phyloP scores from a whole-genome alignment of 2,329 filamentous ascomycete genomes.

The Ilyonectria mors-panacis region DNA sequence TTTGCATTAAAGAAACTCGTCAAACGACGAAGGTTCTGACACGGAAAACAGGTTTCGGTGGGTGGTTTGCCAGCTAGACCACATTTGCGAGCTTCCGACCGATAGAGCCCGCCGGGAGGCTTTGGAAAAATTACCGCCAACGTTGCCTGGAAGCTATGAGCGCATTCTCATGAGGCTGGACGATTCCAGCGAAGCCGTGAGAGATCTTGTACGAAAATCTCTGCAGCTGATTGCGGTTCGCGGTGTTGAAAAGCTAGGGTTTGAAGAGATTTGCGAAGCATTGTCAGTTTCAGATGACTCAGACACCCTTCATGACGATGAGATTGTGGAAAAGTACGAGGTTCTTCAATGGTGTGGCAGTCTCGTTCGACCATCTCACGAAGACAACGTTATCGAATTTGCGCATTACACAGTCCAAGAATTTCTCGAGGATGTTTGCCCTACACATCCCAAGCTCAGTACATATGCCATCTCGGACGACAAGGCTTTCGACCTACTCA shows the following conservation, averaged over 20 bases:
- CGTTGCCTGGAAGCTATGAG: conserved; percentile 20
- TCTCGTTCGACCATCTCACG: conserved; percentile 3
- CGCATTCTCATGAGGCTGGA: conserved; percentile 7
- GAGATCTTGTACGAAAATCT: not conserved
- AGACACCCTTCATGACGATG: not conserved
- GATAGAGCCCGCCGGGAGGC: conserved; percentile 15
- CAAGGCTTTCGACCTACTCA: not conserved
- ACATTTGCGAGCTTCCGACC: conserved; percentile 14
- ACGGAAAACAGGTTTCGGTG: conserved; percentile 26
- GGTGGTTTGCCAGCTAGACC: conserved; percentile 31
- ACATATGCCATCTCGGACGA: not conserved
- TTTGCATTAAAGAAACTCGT: not conserved
- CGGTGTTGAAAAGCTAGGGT: accelerated
- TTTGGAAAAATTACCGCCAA: conserved; percentile 15
- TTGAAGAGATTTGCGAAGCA: conserved; percentile 18
- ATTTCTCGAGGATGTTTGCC: not conserved
- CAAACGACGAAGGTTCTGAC: not conserved
- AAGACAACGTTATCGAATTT: not conserved
- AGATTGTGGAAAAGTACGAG: conserved; percentile 1
- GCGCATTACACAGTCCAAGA: conserved; percentile 11
- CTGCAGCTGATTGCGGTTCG: not conserved
- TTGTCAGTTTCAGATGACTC: conserved; percentile 2
- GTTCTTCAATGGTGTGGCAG: conserved; percentile 21
- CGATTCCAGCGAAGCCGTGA: not conserved
- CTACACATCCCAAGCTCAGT: not conserved